Evolutionary conservation across 192 early-diverging fungal genomes (phyloP).

Genomic region (Dispira simplex): DNA sequence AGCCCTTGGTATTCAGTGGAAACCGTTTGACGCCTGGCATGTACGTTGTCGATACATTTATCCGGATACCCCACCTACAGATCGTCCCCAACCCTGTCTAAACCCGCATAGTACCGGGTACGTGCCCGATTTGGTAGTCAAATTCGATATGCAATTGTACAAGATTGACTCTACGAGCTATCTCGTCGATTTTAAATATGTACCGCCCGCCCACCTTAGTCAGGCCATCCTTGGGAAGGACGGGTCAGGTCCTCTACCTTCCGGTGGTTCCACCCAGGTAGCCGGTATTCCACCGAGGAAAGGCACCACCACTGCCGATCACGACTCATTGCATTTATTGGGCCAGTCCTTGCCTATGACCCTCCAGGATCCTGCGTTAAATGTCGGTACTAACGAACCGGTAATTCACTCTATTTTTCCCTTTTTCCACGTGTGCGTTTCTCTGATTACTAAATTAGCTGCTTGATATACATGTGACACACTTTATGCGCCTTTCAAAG

Average conservation of each 20-base stretch:
- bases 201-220: slow-evolving; percentile 23
- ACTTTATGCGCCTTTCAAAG: no score
- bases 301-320: slow-evolving; percentile 18
- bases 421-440: slow-evolving; percentile 92
- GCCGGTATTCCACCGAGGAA: slow-evolving; percentile 17
- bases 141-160: slow-evolving; percentile 93
- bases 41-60: slow-evolving; percentile 57
- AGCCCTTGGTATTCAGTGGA: slow-evolving; percentile 88
- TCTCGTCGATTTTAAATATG: slow-evolving; percentile 92
- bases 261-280: not conserved
- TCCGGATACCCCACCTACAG: slow-evolving; percentile 16
- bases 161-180: slow-evolving; percentile 79
- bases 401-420: slow-evolving; percentile 51
- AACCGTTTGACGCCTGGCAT: slow-evolving; percentile 75
- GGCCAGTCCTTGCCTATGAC: slow-evolving; percentile 23
- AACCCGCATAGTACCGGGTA: slow-evolving; percentile 12
- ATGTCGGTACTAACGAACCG: slow-evolving; percentile 16
- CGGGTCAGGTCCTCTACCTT: not conserved
- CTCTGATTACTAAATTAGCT: slow-evolving; percentile 89
- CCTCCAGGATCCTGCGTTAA: slow-evolving; percentile 16
- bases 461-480: slow-evolving; percentile 26
- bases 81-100: not conserved
- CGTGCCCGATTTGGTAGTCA: slow-evolving; percentile 36
- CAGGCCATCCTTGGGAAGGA: slow-evolving; percentile 16
- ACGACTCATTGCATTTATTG: slow-evolving; percentile 23